Base-by-base conservation (phyloP, 2,329 filamentous ascomycete genomes). In the Penicillium hordei region DNA sequence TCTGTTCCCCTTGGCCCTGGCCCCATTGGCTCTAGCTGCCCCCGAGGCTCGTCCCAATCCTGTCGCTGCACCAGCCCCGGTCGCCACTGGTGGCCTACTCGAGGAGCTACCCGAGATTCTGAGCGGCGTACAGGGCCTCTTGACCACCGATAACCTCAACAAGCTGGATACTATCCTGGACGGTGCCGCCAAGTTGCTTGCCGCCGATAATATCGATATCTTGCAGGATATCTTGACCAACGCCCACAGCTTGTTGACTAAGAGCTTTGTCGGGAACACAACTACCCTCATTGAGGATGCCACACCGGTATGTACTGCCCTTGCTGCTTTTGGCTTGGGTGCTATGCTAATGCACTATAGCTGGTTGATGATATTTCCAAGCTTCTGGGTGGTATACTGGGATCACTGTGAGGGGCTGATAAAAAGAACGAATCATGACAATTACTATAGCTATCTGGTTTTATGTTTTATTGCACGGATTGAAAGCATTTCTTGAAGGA, bases 231-330 rank as follows among this genome's bases (percentile, higher is more conserved):
- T 70, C 29, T 55, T 70, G 50, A 60, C 44, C 44, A 70, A 68
- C 46, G 68, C 68, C 6, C 64, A 70, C 54, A 38, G 45, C 1
- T 49, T 70, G 39, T 53, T 70, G 56, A 68, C 68, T 21, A 61
- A 60, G 50, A 59, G 65, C 25, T 70, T 70, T 60, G 68, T 70
- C 19, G 62, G 63, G 49, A 66, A 70, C 36, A 74, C 72, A 5
- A 64, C 64, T 2, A 68, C 65, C 3, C 53, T 74, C 42, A 69
- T 74, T 48, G 67, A 63, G 8, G 71, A 72, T 67, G 71, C 71
- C 19, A 68, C 69, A 29, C 72, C 72, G 60, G 72, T 74, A 62
- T 43, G 69, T 61, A 23, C 33, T 44, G 5, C 17, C 4, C 25
- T 31, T 15, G 5, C 34, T 27, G 3, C 4, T 25, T 21, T 17